Conservation (phyloP, 2,329 filamentous ascomycete species). For the Fusarium caatingaense region DNA sequence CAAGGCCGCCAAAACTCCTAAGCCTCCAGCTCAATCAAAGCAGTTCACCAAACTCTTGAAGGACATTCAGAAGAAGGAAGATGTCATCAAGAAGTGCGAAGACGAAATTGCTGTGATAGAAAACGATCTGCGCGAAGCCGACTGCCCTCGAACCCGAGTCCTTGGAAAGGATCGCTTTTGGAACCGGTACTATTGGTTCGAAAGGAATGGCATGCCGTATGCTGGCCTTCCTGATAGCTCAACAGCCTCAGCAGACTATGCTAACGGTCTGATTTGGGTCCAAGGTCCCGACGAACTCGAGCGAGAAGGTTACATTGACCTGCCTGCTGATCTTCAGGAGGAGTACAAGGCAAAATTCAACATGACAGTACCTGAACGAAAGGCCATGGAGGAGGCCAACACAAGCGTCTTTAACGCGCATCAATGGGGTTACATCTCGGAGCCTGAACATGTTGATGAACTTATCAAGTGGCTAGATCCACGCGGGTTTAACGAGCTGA, state of each 20-base stretch:
- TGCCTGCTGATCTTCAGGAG: conserved; percentile 75
- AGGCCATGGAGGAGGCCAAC: conserved; percentile 83
- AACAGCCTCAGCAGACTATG: conserved; percentile 86
- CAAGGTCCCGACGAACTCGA: conserved; percentile 94
- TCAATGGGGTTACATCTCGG: conserved; percentile 93
- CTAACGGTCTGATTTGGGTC: conserved; percentile 95
- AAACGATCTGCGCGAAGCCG: conserved; percentile 91
- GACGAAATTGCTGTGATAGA: conserved; percentile 87
- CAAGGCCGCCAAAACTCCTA: conserved; percentile 70
- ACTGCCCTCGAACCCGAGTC: conserved; percentile 89
- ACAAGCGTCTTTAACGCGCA: conserved; percentile 80
- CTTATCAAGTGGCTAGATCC: conserved; percentile 90
- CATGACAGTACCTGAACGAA: conserved; percentile 87
- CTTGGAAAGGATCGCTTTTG: conserved; percentile 96
- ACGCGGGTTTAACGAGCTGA: conserved; percentile 85
- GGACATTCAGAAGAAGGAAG: conserved; percentile 89
- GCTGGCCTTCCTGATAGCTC: conserved; percentile 88
- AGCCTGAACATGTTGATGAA: conserved; percentile 79
- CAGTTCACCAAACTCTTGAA: conserved; percentile 89
- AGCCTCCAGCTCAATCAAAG: conserved; percentile 81
- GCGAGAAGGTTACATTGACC: conserved; percentile 85
- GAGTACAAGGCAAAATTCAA: conserved; percentile 82
- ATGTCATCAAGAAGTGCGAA: conserved; percentile 82
- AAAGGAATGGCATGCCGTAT: conserved; percentile 97
- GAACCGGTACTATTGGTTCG: conserved; percentile 99